Percentiles rank a stretch among this genome's conserved stretches.
Evolutionary conservation across 192 early-diverging fungal genomes (phyloP).

Genomic region (Lobulomyces angularis): DNA sequence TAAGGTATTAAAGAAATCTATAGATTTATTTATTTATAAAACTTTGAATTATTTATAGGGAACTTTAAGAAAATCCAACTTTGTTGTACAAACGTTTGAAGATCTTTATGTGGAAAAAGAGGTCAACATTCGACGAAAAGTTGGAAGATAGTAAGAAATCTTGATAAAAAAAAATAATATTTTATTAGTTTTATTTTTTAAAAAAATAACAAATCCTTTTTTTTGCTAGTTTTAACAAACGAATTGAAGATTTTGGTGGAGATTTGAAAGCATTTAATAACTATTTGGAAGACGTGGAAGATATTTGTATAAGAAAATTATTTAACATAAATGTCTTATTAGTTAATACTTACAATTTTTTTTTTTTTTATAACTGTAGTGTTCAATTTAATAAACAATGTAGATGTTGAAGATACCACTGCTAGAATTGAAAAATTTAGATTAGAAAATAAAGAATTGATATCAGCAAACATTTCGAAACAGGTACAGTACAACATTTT

Average conservation of each 20-base stretch:
- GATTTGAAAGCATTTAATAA: constrained; percentile 68
- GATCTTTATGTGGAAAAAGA: constrained; percentile 91
- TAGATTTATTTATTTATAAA: no score
- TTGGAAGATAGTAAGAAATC: constrained; percentile 45
- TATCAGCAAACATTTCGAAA: constrained; percentile 56
- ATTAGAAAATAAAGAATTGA: constrained; percentile 65
- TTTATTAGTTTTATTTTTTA: no score
- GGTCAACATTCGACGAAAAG: constrained; percentile 65
- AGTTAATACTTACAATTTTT: background rate
- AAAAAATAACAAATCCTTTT: background rate
- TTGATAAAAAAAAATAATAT: no score
- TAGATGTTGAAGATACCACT: constrained; percentile 73
- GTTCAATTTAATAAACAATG: constrained; percentile 73
- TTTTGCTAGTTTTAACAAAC: constrained; percentile 65
- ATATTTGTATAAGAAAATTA: constrained; percentile 45
- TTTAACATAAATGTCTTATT: background rate
- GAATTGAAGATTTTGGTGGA: constrained; percentile 73
- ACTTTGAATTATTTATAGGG: no score
- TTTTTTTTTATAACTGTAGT: constrained; percentile 21
- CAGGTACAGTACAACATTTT: constrained; percentile 11
- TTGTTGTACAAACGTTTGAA: constrained; percentile 84
- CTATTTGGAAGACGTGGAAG: constrained; percentile 83
- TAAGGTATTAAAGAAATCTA: no score
- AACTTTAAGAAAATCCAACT: constrained; percentile 68
- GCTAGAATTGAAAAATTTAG: constrained; percentile 62